Evolutionary conservation across 352 stramenopile species (phyloP).

Genomic region (Pythium folliculosum): DNA sequence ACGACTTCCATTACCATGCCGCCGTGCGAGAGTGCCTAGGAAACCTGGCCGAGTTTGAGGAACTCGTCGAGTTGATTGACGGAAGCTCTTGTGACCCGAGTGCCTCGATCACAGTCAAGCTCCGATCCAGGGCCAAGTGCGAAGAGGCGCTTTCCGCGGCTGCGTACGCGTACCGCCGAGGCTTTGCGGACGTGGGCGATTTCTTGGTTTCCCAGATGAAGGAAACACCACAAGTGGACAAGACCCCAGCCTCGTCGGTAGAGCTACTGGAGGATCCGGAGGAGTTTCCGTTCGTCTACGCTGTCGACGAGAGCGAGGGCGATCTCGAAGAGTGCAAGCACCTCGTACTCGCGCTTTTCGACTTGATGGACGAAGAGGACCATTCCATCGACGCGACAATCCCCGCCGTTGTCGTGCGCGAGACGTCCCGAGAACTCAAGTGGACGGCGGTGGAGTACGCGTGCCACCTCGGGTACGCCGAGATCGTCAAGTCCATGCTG

Average conservation of each 20-base stretch:
- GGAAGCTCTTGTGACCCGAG: neutral
- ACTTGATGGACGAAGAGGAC: constrained; percentile 13
- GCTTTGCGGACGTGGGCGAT: neutral
- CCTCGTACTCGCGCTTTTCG: neutral
- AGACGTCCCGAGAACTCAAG: neutral
- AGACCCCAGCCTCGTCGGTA: neutral
- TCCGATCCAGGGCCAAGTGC: neutral
- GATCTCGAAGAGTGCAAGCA: neutral
- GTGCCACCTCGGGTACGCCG: constrained; percentile 5
- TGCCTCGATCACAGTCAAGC: neutral
- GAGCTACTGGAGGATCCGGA: neutral
- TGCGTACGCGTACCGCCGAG: constrained; percentile 7
- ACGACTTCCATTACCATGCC: constrained; percentile 19
- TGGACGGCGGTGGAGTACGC: constrained; percentile 15
- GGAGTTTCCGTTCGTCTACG: neutral
- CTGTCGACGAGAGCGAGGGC: neutral
- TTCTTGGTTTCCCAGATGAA: neutral
- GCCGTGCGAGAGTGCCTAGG: constrained; percentile 15
- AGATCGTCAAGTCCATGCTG: constrained; percentile 11
- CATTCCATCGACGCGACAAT: constrained; percentile 12
- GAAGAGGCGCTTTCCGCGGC: constrained; percentile 3
- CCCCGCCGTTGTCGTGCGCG: neutral
- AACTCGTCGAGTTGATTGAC: constrained; percentile 9
- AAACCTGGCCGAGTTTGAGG: constrained; percentile 3
- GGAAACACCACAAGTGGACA: neutral